Evolutionary conservation across 208 protist genomes (phyloP).

Genomic region (Trypanosoma congolense): DNA sequence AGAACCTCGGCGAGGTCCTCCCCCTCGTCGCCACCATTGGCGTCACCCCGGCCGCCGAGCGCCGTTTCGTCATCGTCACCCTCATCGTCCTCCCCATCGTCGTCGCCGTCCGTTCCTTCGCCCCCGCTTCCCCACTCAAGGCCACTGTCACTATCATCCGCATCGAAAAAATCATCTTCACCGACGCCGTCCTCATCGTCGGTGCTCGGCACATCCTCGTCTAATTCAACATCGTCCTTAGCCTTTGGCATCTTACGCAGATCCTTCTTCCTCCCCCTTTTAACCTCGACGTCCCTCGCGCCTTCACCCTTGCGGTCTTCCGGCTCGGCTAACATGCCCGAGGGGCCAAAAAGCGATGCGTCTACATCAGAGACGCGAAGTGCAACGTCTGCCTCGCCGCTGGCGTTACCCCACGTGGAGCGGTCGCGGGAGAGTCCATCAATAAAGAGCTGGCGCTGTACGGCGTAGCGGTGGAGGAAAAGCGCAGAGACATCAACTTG

Average conservation of each 20-base stretch:
- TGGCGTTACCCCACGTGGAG: slow-evolving; percentile 81
- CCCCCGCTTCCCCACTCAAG: slow-evolving; percentile 76
- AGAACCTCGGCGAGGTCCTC: slow-evolving; percentile 82
- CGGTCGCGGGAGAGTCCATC: slow-evolving; percentile 74
- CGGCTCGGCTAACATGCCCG: slow-evolving; percentile 32
- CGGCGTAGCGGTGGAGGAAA: slow-evolving; percentile 87
- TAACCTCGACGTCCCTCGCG: slow-evolving; percentile 2
- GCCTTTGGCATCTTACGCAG: neutral
- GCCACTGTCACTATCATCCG: slow-evolving; percentile 38
- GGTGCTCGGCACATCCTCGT: slow-evolving; percentile 30
- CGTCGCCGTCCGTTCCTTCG: slow-evolving; percentile 39
- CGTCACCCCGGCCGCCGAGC: slow-evolving; percentile 26
- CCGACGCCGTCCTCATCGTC: slow-evolving; percentile 6
- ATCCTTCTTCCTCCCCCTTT: slow-evolving; percentile 24
- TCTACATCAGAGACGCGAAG: slow-evolving; percentile 65
- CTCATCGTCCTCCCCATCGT: slow-evolving; percentile 26
- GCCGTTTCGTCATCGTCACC: slow-evolving; percentile 31
- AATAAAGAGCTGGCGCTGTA: slow-evolving; percentile 84
- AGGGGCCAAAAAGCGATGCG: slow-evolving; percentile 75
- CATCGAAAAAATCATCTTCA: slow-evolving; percentile 35
- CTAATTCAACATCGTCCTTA: slow-evolving; percentile 12
- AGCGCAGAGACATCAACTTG: slow-evolving; percentile 81
- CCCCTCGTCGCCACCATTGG: slow-evolving; percentile 44
- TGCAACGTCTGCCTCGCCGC: slow-evolving; percentile 76
- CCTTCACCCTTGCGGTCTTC: slow-evolving; percentile 10